These are phyloP conservation scores for Podochytrium sp. DNA, from an alignment of 192 early-diverging fungal genomes.

Conservation along the genomic window DNA sequence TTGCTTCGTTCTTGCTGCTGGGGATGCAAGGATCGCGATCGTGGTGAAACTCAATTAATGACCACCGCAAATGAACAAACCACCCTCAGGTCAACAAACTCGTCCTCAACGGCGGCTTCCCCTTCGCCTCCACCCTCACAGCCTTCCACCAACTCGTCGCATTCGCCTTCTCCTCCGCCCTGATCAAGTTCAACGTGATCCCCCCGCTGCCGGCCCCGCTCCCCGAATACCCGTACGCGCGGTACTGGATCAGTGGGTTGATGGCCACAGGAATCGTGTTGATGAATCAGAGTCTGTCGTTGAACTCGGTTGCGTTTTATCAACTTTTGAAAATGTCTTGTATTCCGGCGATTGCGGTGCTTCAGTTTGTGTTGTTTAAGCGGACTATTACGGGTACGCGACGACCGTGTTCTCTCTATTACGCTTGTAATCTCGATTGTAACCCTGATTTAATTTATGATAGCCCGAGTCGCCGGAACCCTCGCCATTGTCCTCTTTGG, in stretches of 20 bases:
- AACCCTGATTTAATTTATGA: no score
- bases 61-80: no score
- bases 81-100: constrained; percentile 33
- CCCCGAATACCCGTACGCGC: background rate
- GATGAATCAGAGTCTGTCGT: constrained; percentile 26
- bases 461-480: background rate
- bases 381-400: background rate
- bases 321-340: constrained; percentile 26
- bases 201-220: constrained; percentile 16
- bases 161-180: constrained; percentile 3
- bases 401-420: no score
- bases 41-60: no score
- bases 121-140: constrained; percentile 22
- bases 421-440: no score
- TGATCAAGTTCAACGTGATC: constrained; percentile 18
- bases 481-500: constrained; percentile 16
- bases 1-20: no score
- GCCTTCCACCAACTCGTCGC: constrained; percentile 20
- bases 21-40: no score
- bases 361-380: constrained; percentile 13
- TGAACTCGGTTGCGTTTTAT: constrained; percentile 31
- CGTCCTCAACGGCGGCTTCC: constrained; percentile 22
- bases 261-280: constrained; percentile 18
- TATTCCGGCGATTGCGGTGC: constrained; percentile 12
- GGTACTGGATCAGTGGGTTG: background rate